Evolutionary conservation across 305 asterid species (phyloP).

Genomic region (Fraxinus dipetala): DNA sequence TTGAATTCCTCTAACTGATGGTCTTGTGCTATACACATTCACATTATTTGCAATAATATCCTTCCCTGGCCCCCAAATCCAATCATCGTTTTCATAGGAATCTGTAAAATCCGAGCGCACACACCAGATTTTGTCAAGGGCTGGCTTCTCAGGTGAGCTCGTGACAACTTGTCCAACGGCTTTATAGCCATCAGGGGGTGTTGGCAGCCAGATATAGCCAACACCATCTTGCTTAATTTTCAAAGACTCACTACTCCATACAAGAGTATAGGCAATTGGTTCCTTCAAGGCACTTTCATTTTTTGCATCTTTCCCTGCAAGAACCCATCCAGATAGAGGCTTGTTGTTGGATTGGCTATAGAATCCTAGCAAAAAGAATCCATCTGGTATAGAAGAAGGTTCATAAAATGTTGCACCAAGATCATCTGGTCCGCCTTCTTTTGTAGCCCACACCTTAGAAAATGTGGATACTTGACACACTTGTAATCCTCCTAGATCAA

Average conservation of each 20-base stretch:
- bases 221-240: conserved; percentile 50
- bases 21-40: conserved; percentile 41
- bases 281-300: conserved; percentile 33
- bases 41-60: neutral
- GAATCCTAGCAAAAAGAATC: conserved; percentile 68
- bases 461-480: conserved; percentile 47
- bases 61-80: conserved; percentile 54
- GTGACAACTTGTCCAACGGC: conserved; percentile 63
- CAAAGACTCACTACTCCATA: conserved; percentile 62
- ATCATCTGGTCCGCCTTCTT: conserved; percentile 73
- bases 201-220: conserved; percentile 71
- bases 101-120: conserved; percentile 59
- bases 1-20: conserved; percentile 44
- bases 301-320: conserved; percentile 53
- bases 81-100: conserved; percentile 33
- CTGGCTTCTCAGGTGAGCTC: conserved; percentile 53
- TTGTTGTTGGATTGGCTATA: conserved; percentile 67
- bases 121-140: conserved; percentile 46
- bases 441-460: conserved; percentile 52
- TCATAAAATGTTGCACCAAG: conserved; percentile 71
- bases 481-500: conserved; percentile 69
- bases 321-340: conserved; percentile 61
- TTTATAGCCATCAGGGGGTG: conserved; percentile 58
- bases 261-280: conserved; percentile 61
- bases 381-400: conserved; percentile 64